These are phyloP conservation scores for Emergomyces pasteurianus DNA, from an alignment of 2,329 filamentous ascomycete species.

Conservation along the genomic window DNA sequence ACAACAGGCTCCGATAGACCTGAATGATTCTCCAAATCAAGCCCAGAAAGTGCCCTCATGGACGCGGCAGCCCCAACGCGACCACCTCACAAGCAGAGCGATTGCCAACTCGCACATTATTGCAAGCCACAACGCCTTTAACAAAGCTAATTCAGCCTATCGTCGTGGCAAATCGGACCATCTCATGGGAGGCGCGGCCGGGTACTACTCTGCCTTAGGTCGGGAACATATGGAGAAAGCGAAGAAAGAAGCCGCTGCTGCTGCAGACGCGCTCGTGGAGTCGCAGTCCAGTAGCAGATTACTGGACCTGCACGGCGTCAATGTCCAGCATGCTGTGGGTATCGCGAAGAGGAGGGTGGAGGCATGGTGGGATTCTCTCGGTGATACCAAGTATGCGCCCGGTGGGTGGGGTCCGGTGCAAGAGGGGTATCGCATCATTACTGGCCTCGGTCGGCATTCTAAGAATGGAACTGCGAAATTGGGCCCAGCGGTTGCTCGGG, in stretches of 20 bases:
- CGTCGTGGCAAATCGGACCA: constrained; percentile 56
- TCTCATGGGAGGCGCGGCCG: constrained; percentile 62
- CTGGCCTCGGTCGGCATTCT: constrained; percentile 69
- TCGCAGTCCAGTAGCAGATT: constrained; percentile 48
- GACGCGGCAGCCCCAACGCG: constrained; percentile 10
- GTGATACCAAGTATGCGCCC: constrained; percentile 47
- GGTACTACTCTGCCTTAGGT: constrained; percentile 61
- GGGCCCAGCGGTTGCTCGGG: constrained; percentile 66
- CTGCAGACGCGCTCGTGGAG: constrained; percentile 59
- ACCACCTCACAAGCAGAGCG: constrained; percentile 20
- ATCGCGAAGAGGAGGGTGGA: constrained; percentile 59
- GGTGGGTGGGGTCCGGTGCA: constrained; percentile 35
- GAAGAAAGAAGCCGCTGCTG: constrained; percentile 47
- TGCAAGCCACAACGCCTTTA: constrained; percentile 41
- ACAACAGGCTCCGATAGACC: constrained; percentile 35
- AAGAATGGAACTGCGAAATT: constrained; percentile 62
- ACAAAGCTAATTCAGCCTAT: constrained; percentile 46
- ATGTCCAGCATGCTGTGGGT: constrained; percentile 65
- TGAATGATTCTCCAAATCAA: constrained; percentile 11
- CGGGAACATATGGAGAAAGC: constrained; percentile 51
- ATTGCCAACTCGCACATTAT: constrained; percentile 35
- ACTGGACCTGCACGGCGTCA: constrained; percentile 75
- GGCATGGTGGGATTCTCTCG: constrained; percentile 64
- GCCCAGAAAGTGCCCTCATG: constrained; percentile 8
- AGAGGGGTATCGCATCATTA: constrained; percentile 61